Base-by-base conservation (phyloP, 2,329 filamentous ascomycete genomes). In the Periglandula ipomoeae region DNA sequence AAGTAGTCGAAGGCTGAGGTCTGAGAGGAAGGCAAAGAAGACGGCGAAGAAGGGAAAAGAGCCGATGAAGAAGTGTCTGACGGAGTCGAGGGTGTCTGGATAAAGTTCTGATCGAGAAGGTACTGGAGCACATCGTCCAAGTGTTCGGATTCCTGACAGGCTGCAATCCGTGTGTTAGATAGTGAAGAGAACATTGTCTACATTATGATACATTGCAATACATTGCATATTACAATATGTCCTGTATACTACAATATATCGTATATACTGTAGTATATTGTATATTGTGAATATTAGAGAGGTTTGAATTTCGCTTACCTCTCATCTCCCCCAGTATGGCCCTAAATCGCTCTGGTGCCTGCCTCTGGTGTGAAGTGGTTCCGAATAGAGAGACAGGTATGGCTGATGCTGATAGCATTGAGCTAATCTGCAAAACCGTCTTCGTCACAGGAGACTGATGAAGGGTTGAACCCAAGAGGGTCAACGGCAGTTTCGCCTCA, bases 81-180 rank as follows among this genome's bases (percentile, higher is more conserved):
- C 5, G 44, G 40, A 5, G 49, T 32, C 5, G 39, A 15, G 10
- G 55, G 50, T 5, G 53, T 55, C 23, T 59, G 57, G 37, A 59
- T 58, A 8, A 57, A 56, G 27, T 57, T 55, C 27, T 56, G 53
- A 39, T 58, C 56, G n/a, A 58, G 50, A 4, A 60, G 52, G 42
- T 55, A 56, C 40, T 58, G 57, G 11, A 60, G 40, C 4, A 58
- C 52, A 19, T 57, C 52, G 23, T 59, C 55, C n/a, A 59, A 40
- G n/a, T 50, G 53, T 3, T 39, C 50, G 19, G 52, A 41, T 10
- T 53, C 50, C 50, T 53, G 56, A 26, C 54, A 56, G 11, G 51
- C 56, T 59, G n/a, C n/a, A n/a, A n/a, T n/a, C n/a, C n/a, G n/a
- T n/a, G n/a, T n/a, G n/a, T n/a, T n/a, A n/a, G n/a, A n/a, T n/a